Percentiles rank a stretch among this genome's conserved stretches.
Evolutionary conservation across 164 flowering plant species (phyloP).

Genomic region (Vitis vinifera): DNA sequence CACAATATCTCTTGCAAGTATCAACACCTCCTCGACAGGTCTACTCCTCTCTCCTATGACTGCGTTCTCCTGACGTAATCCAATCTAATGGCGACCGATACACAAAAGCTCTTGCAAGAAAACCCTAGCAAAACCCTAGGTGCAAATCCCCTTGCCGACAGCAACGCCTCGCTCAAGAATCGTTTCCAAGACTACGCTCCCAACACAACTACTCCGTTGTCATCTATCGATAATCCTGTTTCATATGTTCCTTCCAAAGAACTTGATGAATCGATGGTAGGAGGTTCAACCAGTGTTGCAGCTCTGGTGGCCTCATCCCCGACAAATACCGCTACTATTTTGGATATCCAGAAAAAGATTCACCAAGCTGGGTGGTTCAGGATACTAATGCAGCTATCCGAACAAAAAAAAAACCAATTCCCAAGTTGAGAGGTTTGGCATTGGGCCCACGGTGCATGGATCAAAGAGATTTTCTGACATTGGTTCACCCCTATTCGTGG

Average conservation of each 20-base stretch:
- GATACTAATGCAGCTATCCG: constrained; percentile 56
- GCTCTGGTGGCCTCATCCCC: constrained; percentile 12
- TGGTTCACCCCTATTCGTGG: constrained; percentile 4
- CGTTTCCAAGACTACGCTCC: background rate
- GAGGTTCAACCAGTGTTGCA: background rate
- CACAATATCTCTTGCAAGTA: no score
- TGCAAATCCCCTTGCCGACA: background rate
- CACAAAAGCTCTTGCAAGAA: constrained; percentile 11
- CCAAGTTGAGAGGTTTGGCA: constrained; percentile 83
- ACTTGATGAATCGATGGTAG: constrained; percentile 21
- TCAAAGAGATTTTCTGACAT: constrained; percentile 15
- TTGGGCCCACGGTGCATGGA: constrained; percentile 31
- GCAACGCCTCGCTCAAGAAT: background rate
- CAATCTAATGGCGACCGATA: constrained; percentile 24
- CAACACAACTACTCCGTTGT: background rate
- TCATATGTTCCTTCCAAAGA: constrained; percentile 9
- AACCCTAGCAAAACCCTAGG: constrained; percentile 4
- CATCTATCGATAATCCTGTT: background rate
- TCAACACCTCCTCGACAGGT: no score
- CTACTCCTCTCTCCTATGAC: no score
- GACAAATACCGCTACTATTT: constrained; percentile 13
- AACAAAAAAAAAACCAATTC: constrained; percentile 34
- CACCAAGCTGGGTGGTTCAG: constrained; percentile 76
- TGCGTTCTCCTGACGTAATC: no score
- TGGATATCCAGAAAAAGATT: constrained; percentile 55